Conservation (phyloP, 192 early-diverging fungal species). For the Lobosporangium transversale region DNA sequence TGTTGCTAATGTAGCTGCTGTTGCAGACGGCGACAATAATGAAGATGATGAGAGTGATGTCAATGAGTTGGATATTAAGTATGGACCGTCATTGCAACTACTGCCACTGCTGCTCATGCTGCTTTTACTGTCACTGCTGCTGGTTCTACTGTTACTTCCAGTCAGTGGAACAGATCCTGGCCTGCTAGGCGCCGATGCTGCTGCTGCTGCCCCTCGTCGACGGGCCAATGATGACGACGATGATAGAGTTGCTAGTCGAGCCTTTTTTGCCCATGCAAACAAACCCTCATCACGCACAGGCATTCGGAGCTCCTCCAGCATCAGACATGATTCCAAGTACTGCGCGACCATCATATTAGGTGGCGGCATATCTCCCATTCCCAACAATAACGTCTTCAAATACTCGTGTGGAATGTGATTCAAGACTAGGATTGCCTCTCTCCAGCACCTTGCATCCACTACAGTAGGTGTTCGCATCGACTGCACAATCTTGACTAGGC, state of each 20-base stretch:
- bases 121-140: background rate
- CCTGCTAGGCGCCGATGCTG: background rate
- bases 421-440: slow-evolving; percentile 33
- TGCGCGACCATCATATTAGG: slow-evolving; percentile 10
- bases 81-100: no score
- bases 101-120: background rate
- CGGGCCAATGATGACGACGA: no score
- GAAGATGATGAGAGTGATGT: background rate
- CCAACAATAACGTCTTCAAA: slow-evolving; percentile 23
- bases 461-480: slow-evolving; percentile 42
- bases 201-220: background rate
- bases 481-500: slow-evolving; percentile 21
- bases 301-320: slow-evolving; percentile 33
- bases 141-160: no score
- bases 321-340: slow-evolving; percentile 13
- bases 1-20: background rate
- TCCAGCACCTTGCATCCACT: slow-evolving; percentile 47
- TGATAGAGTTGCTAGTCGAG: no score
- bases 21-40: background rate
- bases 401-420: slow-evolving; percentile 29
- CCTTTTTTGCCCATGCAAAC: slow-evolving; percentile 26
- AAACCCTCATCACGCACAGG: slow-evolving; percentile 23
- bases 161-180: slow-evolving; percentile 4
- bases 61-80: no score
- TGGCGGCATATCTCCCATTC: slow-evolving; percentile 31